These are phyloP conservation scores for Arachis hypogaea DNA, from an alignment of 306 rosid species.

Conservation along the genomic window DNA sequence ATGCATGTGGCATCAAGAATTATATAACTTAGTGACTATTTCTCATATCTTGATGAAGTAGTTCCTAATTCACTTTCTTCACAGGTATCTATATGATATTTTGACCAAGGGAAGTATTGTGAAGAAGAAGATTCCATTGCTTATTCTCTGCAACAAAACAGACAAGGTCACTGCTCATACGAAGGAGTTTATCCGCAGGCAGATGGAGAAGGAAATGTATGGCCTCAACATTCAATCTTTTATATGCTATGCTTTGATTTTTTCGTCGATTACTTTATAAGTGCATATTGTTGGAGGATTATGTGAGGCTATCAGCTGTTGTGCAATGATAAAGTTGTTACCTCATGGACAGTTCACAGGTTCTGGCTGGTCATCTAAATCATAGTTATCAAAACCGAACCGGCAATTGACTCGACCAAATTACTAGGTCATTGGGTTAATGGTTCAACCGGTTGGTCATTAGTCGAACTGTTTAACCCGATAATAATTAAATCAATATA, in stretches of 20 bases:
- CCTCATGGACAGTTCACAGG: background rate
- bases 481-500: too few species aligned
- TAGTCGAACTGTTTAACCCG: too few species aligned
- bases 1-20: background rate
- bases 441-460: too few species aligned
- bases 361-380: background rate
- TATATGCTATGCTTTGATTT: constrained; percentile 3
- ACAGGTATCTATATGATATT: constrained; percentile 84
- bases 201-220: constrained; percentile 96
- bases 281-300: constrained; percentile 27
- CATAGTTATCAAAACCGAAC: too few species aligned
- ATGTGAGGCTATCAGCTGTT: background rate
- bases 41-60: constrained; percentile 22
- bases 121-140: constrained; percentile 85
- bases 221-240: constrained; percentile 34
- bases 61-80: background rate
- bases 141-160: constrained; percentile 89
- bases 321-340: background rate
- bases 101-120: constrained; percentile 88
- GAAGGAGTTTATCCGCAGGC: constrained; percentile 84
- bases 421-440: too few species aligned
- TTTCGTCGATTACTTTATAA: constrained; percentile 11
- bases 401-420: too few species aligned
- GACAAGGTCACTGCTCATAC: constrained; percentile 97
- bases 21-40: background rate